Percentiles rank a stretch among this genome's conserved stretches.
Conservation (phyloP, 2,329 filamentous ascomycete species). For the Huntiella abstrusa region DNA sequence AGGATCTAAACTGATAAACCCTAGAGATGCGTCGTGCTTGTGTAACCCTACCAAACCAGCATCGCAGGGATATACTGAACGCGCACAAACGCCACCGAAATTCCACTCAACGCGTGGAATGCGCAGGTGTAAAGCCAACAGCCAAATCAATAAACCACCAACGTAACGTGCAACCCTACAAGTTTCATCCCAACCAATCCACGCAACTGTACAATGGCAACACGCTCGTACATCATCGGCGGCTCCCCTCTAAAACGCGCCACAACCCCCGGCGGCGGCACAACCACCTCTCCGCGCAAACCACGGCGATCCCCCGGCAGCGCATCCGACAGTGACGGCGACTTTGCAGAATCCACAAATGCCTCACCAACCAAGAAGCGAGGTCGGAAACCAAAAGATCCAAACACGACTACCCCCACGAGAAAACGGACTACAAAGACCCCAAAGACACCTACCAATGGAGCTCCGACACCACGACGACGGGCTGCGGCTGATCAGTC, state of each 20-base stretch:
- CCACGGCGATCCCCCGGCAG: conserved; percentile 4
- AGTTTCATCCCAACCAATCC: not conserved
- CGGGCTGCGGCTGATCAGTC: conserved; percentile 63
- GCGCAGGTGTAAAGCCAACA: not conserved
- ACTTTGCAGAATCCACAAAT: conserved; percentile 2
- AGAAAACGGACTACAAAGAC: conserved; percentile 19
- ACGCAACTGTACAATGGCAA: not conserved
- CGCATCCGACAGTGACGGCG: conserved; percentile 4
- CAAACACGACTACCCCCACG: conserved; percentile 16
- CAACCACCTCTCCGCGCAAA: conserved; percentile 5
- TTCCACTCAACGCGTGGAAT: conserved; percentile 6
- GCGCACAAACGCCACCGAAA: not conserved
- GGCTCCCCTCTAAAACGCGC: conserved; percentile 13
- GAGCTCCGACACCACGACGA: conserved; percentile 39
- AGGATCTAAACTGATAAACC: not conserved
- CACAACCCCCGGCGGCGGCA: not conserved
- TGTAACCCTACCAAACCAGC: not conserved
- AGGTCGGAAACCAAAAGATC: conserved; percentile 9
- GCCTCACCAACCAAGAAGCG: conserved; percentile 5
- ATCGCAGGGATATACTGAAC: conserved; percentile 1
- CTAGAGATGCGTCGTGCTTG: not conserved
- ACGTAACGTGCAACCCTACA: not conserved
- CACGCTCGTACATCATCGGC: conserved; percentile 7
- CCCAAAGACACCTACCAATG: conserved; percentile 15
- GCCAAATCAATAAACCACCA: conserved; percentile 1